A percentile compares a stretch with the other conserved stretches of the same genome.
Conservation (phyloP, 768 basidiomycete genomes). For the Sarcomyxa edulis region DNA sequence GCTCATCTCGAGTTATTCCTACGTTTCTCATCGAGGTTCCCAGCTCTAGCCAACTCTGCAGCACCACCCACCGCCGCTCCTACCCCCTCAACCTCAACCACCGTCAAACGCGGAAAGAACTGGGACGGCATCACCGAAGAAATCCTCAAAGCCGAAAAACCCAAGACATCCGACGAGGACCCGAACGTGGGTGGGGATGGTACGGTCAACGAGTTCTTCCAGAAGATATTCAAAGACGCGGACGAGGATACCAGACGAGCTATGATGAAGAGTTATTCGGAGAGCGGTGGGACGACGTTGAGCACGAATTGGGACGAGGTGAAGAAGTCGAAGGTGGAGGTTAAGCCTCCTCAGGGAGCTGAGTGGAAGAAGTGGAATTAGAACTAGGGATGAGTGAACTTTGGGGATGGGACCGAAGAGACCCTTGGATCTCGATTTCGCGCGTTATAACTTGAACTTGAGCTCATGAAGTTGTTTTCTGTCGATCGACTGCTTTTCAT, state of each 20-base stretch:
- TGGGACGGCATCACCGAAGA: conserved; percentile 82
- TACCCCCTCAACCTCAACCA: conserved; percentile 29
- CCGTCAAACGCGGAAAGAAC: conserved; percentile 58
- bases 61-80: conserved; percentile 19
- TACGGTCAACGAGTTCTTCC: conserved; percentile 85
- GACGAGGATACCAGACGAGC: conserved; percentile 90
- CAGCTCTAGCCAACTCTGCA: conserved; percentile 14
- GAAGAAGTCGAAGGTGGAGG: conserved; percentile 57
- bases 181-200: conserved; percentile 89
- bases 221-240: conserved; percentile 84
- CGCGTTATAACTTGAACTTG: too few relatives aligned
- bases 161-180: conserved; percentile 65
- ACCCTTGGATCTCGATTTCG: conserved; percentile 7
- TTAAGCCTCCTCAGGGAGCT: conserved; percentile 79
- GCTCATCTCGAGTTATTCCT: too few relatives aligned
- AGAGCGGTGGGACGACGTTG: conserved; percentile 92
- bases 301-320: conserved; percentile 97
- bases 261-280: conserved; percentile 97
- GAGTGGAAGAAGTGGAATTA: conserved; percentile 81
- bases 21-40: background rate
- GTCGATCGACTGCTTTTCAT: too few relatives aligned
- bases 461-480: too few relatives aligned
- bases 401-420: background rate
- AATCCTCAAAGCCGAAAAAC: conserved; percentile 65
- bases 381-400: too few relatives aligned